phyloP scores from a whole-genome alignment of 257 asterid genomes.

The Haberlea rhodopensis region DNA sequence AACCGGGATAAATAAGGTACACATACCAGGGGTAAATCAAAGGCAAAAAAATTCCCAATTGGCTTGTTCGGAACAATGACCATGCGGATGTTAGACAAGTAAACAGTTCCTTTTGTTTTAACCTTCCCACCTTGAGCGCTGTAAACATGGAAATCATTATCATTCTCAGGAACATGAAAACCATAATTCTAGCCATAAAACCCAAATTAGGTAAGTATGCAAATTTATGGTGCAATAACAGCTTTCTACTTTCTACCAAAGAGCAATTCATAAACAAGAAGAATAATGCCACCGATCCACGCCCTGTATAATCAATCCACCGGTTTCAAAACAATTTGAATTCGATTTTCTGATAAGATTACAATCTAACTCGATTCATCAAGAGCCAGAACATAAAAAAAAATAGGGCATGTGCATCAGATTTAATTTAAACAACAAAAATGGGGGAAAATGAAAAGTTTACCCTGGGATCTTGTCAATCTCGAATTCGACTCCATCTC shows the following conservation, averaged over 20 bases:
- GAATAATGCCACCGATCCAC: neutral
- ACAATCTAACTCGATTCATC: neutral
- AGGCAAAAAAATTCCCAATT: conserved; percentile 59
- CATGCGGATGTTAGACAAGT: conserved; percentile 92
- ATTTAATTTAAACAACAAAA: too few species aligned
- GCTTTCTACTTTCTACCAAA: neutral
- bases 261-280: neutral
- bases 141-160: conserved; percentile 22
- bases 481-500: conserved; percentile 91
- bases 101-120: conserved; percentile 75
- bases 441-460: neutral
- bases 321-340: neutral
- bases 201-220: conserved; percentile 1
- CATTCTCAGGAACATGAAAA: conserved; percentile 1
- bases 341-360: neutral
- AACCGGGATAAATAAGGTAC: conserved; percentile 13
- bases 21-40: conserved; percentile 94
- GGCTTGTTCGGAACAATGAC: conserved; percentile 83
- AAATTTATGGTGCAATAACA: neutral
- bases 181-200: conserved; percentile 14
- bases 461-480: conserved; percentile 87
- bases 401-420: neutral
- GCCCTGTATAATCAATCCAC: neutral
- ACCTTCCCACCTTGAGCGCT: conserved; percentile 74
- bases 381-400: neutral